Base-by-base conservation (phyloP, 129 eudicot species). In the Flaveria brownii region DNA sequence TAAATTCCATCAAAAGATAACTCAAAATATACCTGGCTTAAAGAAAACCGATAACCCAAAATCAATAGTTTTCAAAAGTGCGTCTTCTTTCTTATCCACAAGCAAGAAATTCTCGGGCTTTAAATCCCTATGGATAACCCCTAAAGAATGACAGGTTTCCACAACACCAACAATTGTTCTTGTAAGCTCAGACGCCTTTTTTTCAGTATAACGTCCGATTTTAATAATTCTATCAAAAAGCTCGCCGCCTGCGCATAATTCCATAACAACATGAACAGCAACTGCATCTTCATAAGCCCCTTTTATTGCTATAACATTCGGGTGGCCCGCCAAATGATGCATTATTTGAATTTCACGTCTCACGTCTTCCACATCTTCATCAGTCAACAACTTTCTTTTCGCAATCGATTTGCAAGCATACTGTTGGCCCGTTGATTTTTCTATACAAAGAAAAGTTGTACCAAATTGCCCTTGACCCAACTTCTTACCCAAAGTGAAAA, bases 401-500 rank as follows among this genome's bases (percentile, higher is more conserved):
- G 98, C 98, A 70, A 92, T 92, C 13, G 98, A 92, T 82, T 92
- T 92, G 85, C 98, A 92, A 16, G 98, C 98, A 25, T 83, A 92
- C 57, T 86, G 87, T 50, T 81, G 75, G 2, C 92, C 92, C 0
- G 90, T 90, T 12, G 84, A 78, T 69, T 90, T 90, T 71, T 92
- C 98, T 60, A 88, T 84, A 54, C 96, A 92, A 10, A 86, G 76
- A 80, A 92, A 92, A 15, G 98, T 92, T 0, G 83, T 90, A 26
- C 98, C 96, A 23, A 92, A 92, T 61, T 92, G 98, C 70, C 98
- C 98, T 78, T 92, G 98, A 20, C 98, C 98, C 76, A 92, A 52
- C 77, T 92, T 92, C 90, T 87, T 90, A 26, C 98, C 98, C 71
- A 92, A 75, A 33, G 83, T 83, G 86, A 88, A 92, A 77, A 86